These are phyloP conservation scores for Oxytropis ochrocephala DNA, from an alignment of 306 rosid genomes.

Conservation along the genomic window DNA sequence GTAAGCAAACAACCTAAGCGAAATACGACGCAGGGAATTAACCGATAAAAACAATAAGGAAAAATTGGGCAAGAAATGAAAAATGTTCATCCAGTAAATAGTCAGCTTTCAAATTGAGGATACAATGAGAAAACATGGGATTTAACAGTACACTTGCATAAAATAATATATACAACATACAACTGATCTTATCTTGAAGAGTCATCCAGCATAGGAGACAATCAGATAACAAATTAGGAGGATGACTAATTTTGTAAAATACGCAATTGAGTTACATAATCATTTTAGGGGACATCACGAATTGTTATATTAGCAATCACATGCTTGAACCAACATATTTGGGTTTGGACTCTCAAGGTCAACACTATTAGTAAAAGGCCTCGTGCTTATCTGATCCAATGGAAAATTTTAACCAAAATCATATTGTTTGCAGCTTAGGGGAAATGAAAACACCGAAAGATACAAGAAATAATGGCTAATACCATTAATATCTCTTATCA, in stretches of 20 bases:
- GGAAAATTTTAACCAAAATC: neutral
- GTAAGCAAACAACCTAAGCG: neutral
- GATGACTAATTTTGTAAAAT: neutral
- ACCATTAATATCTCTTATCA: neutral
- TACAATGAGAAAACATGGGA: neutral
- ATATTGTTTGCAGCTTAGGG: neutral
- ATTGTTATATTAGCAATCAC: neutral
- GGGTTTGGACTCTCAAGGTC: neutral
- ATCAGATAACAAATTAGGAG: neutral
- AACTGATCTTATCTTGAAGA: neutral
- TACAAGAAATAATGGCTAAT: slow-evolving; percentile 11
- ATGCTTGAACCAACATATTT: neutral
- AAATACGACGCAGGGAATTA: neutral
- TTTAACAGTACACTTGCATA: neutral
- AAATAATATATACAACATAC: neutral
- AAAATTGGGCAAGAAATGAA: neutral
- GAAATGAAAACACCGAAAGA: neutral
- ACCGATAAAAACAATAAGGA: neutral
- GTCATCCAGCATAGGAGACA: neutral
- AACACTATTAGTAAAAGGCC: neutral
- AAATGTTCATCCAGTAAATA: neutral
- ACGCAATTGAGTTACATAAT: neutral
- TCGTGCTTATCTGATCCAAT: neutral
- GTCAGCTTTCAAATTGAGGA: neutral
- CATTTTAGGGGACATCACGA: neutral